These are phyloP conservation scores for Colletotrichum tropicale DNA, from an alignment of 2,329 filamentous ascomycete species.

Conservation along the genomic window DNA sequence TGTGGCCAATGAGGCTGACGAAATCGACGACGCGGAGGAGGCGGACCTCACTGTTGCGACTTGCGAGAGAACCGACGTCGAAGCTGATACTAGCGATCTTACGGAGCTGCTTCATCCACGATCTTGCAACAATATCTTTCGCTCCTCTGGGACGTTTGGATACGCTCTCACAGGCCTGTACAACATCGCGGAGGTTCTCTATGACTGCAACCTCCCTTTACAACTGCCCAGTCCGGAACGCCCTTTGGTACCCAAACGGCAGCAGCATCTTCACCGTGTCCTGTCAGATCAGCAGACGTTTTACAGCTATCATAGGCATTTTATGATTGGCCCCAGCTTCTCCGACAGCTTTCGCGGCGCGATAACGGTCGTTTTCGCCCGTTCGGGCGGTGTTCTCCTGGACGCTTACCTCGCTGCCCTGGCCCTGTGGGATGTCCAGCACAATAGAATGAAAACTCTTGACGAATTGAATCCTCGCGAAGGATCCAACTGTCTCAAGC, in stretches of 20 bases:
- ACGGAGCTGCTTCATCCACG: not conserved
- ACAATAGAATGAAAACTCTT: not conserved
- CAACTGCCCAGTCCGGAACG: not conserved
- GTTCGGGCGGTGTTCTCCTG: not conserved
- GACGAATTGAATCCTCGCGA: not conserved
- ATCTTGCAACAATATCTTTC: not conserved
- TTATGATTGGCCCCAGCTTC: not conserved
- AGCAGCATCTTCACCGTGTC: not conserved
- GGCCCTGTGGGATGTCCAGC: not conserved
- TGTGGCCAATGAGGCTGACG: not conserved
- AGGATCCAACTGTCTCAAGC: not conserved
- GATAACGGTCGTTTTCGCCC: not conserved
- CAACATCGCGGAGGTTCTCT: not conserved
- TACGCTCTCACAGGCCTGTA: accelerated
- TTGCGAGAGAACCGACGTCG: not conserved
- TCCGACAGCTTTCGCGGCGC: not conserved
- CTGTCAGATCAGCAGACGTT: not conserved
- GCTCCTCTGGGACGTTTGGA: not conserved
- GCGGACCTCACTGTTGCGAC: not conserved
- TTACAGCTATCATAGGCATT: not conserved
- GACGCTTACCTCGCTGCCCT: not conserved
- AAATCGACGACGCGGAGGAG: not conserved
- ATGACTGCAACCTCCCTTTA: not conserved
- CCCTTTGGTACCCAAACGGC: not conserved
- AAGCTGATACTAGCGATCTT: not conserved